Base-by-base conservation (phyloP, 2,329 filamentous ascomycete species). In the Trichoderma hamatum region DNA sequence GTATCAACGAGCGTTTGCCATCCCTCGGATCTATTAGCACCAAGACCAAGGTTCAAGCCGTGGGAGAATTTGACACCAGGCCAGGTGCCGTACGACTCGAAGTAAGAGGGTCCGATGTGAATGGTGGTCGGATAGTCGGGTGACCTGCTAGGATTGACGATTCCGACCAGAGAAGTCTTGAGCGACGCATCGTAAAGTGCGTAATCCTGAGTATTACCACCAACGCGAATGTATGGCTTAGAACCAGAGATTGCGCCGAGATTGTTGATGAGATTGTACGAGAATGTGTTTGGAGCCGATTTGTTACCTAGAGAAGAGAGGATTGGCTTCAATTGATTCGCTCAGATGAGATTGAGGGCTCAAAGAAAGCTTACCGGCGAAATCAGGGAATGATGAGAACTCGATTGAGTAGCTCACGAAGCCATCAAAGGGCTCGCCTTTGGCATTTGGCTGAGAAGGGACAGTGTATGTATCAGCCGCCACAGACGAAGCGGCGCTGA, bases 171-270 rank as follows among this genome's bases (percentile, higher is more conserved):
- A 6, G 84, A 85, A 7, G 80, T 78, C 1, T 80, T 75, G 6
- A 88, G 83, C 4, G 82, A 82, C 1, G 82, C 78, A 71, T 90
- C 83, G 76, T 87, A 90, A 46, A 90, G 80, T 5, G 87, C 86
- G 71, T 86, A 89, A 78, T 90, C 88, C 77, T 90, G 88, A 0
- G 88, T 90, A 73, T 90, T 90, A n/a, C 88, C 89, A 3, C 89
- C 88, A 1, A 90, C 87, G 19, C 88, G 82, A 67, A 90, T 85
- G 72, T 86, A 82, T 2, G 88, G 88, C 71, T 88, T 88, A 7
- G 81, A 82, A 10, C 87, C 87, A 16, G 80, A 81, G 3, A 89
- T 74, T n/a, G 81, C 75, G 1, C 80, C 84, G 24, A 90, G 73
- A 68, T 89, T 90, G 36, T 84, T 82, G 30, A 90, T 77, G 7